Evolutionary conservation across 192 early-diverging fungal genomes (phyloP).

Genomic region (Backusella psychrophila): DNA sequence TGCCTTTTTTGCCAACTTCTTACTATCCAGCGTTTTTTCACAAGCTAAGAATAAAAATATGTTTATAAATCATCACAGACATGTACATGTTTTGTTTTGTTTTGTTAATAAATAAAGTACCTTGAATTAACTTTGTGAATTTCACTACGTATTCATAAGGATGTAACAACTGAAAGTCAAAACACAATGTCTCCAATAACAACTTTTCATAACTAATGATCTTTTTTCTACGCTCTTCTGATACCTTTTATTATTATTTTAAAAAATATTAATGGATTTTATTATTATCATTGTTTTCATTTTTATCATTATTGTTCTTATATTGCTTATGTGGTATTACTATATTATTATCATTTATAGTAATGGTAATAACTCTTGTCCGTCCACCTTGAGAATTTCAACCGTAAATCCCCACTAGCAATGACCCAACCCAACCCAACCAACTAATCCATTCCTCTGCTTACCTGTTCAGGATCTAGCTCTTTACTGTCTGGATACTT

Average conservation of each 20-base stretch:
- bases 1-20: slow-evolving; percentile 42
- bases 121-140: slow-evolving; percentile 63
- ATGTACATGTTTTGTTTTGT: background rate
- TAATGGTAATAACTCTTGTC: background rate
- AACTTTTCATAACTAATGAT: slow-evolving; percentile 68
- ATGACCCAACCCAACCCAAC: background rate
- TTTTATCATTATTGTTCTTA: too few relatives aligned
- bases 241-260: slow-evolving; percentile 39
- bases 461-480: slow-evolving; percentile 54
- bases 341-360: background rate
- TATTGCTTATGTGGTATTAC: slow-evolving; percentile 12
- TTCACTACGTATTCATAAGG: slow-evolving; percentile 72
- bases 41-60: slow-evolving; percentile 7
- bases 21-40: slow-evolving; percentile 33
- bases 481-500: slow-evolving; percentile 48
- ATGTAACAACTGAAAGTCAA: slow-evolving; percentile 76
- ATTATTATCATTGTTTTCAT: background rate
- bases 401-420: background rate
- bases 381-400: background rate
- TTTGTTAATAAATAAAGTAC: slow-evolving; percentile 34
- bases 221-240: slow-evolving; percentile 62
- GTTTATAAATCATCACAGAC: background rate
- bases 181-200: slow-evolving; percentile 77
- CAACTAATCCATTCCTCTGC: background rate
- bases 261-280: background rate